A percentile compares a stretch with the other conserved stretches of the same genome.
These are phyloP conservation scores for Hypoxylon rubiginosum DNA, from an alignment of 2,329 filamentous ascomycete genomes.

Conservation along the genomic window DNA sequence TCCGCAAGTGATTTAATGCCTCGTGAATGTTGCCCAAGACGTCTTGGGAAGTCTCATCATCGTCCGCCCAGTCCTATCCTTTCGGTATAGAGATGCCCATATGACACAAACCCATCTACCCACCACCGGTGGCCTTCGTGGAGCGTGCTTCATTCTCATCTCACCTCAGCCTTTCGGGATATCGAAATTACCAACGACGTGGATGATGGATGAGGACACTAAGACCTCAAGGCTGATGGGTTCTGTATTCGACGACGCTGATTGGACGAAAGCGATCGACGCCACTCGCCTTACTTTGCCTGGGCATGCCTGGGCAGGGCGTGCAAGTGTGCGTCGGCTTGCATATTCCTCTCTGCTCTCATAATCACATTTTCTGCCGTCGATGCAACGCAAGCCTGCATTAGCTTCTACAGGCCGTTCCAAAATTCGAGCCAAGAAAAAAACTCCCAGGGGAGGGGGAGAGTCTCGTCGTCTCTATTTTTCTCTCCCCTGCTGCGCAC, in stretches of 20 bases:
- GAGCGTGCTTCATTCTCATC: constrained; percentile 7
- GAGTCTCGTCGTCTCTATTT: constrained; percentile 2
- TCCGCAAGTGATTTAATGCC: constrained; percentile 22
- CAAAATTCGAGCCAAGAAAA: constrained; percentile 25
- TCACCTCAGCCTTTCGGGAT: constrained; percentile 12
- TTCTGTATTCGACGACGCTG: constrained; percentile 27
- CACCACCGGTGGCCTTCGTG: neutral
- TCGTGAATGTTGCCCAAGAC: constrained; percentile 16
- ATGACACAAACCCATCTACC: neutral
- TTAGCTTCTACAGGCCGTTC: constrained; percentile 33
- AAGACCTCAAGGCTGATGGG: constrained; percentile 32
- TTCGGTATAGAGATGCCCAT: constrained; percentile 5
- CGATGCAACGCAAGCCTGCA: constrained; percentile 42
- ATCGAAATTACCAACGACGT: constrained; percentile 7
- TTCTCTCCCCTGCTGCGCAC: neutral
- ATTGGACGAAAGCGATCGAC: constrained; percentile 46
- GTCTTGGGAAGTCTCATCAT: constrained; percentile 32
- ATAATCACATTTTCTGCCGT: constrained; percentile 42
- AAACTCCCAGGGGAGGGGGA: neutral
- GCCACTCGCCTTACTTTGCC: constrained; percentile 53
- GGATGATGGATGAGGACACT: constrained; percentile 24
- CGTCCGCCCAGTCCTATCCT: constrained; percentile 8
- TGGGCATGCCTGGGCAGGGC: constrained; percentile 47
- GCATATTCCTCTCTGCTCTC: constrained; percentile 34
- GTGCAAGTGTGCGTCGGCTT: constrained; percentile 40